Percentiles rank a stretch among this genome's conserved stretches.
phyloP scores from a whole-genome alignment of 345 rosid species.

The Hibiscus trionum region DNA sequence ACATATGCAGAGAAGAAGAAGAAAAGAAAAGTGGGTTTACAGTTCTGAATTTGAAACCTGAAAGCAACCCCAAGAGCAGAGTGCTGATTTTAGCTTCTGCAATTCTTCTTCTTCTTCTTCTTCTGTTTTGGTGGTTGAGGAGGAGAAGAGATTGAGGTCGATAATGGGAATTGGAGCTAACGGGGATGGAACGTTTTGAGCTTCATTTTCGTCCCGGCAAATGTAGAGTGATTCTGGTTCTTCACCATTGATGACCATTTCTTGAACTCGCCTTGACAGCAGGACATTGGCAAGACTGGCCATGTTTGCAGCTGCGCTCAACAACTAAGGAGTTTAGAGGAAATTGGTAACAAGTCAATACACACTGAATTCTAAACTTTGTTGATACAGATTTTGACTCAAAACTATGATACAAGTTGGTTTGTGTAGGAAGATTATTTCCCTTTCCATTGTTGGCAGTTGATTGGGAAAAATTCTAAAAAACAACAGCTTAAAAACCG shows the following conservation, averaged over 20 bases:
- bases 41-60: constrained; percentile 22
- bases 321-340: no score
- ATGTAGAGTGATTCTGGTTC: constrained; percentile 22
- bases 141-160: constrained; percentile 28
- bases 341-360: no score
- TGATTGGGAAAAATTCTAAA: no score
- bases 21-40: not conserved
- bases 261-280: constrained; percentile 37
- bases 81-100: constrained; percentile 38
- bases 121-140: constrained; percentile 12
- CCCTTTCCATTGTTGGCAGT: no score
- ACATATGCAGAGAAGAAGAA: not conserved
- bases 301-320: constrained; percentile 14
- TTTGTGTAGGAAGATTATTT: no score
- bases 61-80: constrained; percentile 49
- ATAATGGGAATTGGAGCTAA: constrained; percentile 29
- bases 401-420: no score
- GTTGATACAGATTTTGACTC: no score
- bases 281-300: constrained; percentile 26
- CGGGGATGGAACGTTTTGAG: constrained; percentile 15
- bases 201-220: constrained; percentile 19
- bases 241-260: constrained; percentile 25
- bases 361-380: no score
- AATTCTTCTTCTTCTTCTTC: constrained; percentile 20
- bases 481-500: no score